phyloP scores from a whole-genome alignment of 139 green algal genomes.

The Dunaliella sp. region DNA sequence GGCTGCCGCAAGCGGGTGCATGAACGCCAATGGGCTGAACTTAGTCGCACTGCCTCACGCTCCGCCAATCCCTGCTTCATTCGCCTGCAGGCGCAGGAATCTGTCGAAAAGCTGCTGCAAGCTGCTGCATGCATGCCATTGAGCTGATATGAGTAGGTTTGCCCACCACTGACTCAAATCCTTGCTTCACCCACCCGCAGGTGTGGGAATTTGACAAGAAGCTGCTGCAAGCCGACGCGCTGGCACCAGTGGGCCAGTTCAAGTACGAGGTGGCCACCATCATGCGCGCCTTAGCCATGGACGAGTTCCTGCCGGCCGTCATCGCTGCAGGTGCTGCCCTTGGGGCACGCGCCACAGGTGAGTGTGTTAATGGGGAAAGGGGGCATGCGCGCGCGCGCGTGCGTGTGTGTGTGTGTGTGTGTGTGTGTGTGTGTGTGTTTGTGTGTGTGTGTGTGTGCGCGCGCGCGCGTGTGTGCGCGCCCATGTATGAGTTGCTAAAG shows the following conservation, averaged over 20 bases:
- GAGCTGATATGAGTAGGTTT: too few relatives aligned
- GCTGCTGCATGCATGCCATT: too few relatives aligned
- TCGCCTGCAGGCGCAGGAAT: too few relatives aligned
- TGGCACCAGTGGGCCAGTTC: conserved; percentile 68
- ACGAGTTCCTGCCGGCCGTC: conserved; percentile 47
- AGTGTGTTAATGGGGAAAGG: too few relatives aligned
- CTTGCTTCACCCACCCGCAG: too few relatives aligned
- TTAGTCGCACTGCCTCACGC: too few relatives aligned
- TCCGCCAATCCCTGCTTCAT: too few relatives aligned
- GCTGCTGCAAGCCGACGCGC: conserved; percentile 71
- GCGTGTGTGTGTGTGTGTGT: background rate
- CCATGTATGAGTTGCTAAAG: too few relatives aligned
- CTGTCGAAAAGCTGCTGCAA: too few relatives aligned
- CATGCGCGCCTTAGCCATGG: conserved; percentile 65
- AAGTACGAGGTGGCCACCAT: conserved; percentile 66
- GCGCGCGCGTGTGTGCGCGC: background rate
- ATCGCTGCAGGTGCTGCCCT: conserved; percentile 8
- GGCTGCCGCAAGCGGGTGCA: too few relatives aligned
- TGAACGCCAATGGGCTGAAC: too few relatives aligned
- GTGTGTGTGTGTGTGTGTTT: background rate
- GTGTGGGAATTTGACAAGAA: conserved; percentile 86
- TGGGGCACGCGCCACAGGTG: conserved; percentile 4
- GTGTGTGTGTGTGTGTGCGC: background rate
- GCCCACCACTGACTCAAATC: too few relatives aligned
- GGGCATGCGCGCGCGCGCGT: background rate